Evolutionary conservation across 805 yeast species (phyloP).

Genomic region (Lipomyces yamanashiensis): DNA sequence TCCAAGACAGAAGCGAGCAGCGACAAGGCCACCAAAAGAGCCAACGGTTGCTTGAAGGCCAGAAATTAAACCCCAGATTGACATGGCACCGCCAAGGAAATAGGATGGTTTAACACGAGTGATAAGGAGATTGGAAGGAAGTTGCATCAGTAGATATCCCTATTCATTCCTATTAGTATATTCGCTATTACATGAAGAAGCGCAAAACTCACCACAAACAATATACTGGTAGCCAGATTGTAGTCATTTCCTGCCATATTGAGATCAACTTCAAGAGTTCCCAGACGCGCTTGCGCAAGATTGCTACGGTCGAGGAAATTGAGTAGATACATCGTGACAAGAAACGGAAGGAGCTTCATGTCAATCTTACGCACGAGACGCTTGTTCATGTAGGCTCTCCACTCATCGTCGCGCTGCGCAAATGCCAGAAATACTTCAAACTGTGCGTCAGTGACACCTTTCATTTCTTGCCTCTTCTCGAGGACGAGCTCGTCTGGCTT

Average conservation of each 20-base stretch:
- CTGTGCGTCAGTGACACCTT: neutral
- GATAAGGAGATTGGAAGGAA: constrained; percentile 36
- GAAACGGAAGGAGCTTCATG: constrained; percentile 36
- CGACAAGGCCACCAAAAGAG: constrained; percentile 48
- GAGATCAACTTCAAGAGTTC: constrained; percentile 50
- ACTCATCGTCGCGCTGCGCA: constrained; percentile 20
- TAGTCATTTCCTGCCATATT: constrained; percentile 49
- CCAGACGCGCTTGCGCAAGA: constrained; percentile 53
- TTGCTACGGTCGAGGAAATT: constrained; percentile 53
- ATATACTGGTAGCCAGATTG: constrained; percentile 51
- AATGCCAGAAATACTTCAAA: constrained; percentile 2
- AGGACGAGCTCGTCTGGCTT: neutral
- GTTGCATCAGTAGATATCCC: constrained; percentile 36
- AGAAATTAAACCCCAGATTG: constrained; percentile 46
- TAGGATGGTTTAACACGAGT: constrained; percentile 46
- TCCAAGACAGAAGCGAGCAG: constrained; percentile 46
- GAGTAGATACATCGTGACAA: constrained; percentile 38
- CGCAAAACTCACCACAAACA: constrained; percentile 50
- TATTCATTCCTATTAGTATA: constrained; percentile 45
- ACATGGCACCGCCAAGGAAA: constrained; percentile 48
- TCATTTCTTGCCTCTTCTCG: constrained; percentile 2
- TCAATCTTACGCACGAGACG: constrained; percentile 32
- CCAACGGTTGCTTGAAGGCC: constrained; percentile 42
- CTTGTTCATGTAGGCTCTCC: constrained; percentile 16
- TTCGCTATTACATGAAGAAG: constrained; percentile 48